phyloP scores from a whole-genome alignment of 345 rosid species.

The Eucalyptus erythrocorys region DNA sequence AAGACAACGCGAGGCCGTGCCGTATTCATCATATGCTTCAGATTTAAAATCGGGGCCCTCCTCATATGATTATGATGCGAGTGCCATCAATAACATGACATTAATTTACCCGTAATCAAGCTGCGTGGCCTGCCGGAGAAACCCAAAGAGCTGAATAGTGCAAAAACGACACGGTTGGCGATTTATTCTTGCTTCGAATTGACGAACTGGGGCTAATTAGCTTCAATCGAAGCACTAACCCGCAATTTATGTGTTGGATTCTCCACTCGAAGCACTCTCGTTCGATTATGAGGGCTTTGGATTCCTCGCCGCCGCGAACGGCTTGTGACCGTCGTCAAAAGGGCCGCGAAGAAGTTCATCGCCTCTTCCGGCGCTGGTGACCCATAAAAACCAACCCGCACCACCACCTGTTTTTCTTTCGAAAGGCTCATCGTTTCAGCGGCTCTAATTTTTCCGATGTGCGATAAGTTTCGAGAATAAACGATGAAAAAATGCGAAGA shows the following conservation, averaged over 20 bases:
- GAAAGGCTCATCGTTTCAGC: slow-evolving; percentile 47
- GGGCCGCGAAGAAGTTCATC: neutral
- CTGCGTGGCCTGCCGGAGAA: neutral
- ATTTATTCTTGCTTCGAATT: neutral
- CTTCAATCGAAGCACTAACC: too few relatives aligned
- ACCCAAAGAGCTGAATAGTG: neutral
- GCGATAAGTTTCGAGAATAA: neutral
- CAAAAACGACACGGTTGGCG: neutral
- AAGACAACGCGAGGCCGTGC: neutral
- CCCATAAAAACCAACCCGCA: slow-evolving; percentile 42
- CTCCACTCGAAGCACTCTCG: neutral
- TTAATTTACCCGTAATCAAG: neutral
- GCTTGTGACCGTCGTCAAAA: neutral
- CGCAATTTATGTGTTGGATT: too few relatives aligned
- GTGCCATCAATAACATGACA: neutral
- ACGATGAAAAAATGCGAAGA: neutral
- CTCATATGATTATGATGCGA: too few relatives aligned
- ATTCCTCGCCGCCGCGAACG: neutral
- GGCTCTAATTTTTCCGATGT: neutral
- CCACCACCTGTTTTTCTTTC: slow-evolving; percentile 63
- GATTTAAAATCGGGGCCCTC: too few relatives aligned
- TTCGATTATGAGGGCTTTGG: neutral
- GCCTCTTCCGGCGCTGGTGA: neutral
- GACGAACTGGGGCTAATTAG: neutral
- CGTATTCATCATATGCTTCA: neutral